Conservation (phyloP, 345 rosid species). For the Camelina neglecta region DNA sequence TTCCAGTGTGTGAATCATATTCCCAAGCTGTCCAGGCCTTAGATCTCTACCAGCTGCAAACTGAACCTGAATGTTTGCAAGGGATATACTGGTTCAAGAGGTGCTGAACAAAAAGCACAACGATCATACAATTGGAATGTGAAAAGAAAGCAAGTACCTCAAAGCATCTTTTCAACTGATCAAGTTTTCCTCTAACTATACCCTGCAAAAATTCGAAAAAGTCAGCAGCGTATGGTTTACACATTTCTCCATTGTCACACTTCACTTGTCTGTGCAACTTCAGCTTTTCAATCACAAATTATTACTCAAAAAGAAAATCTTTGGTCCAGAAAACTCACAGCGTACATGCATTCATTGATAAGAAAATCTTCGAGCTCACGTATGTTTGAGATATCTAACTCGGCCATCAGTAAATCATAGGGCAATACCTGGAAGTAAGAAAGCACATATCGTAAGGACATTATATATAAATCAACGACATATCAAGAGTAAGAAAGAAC, state of each 20-base stretch:
- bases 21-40: slow-evolving; percentile 88
- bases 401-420: slow-evolving; percentile 86
- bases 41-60: slow-evolving; percentile 95
- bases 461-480: neutral
- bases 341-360: slow-evolving; percentile 93
- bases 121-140: neutral
- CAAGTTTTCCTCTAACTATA: slow-evolving; percentile 6
- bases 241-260: slow-evolving; percentile 4
- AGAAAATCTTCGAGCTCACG: slow-evolving; percentile 98
- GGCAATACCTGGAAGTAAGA: slow-evolving; percentile 61
- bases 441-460: slow-evolving; percentile 20
- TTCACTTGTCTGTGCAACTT: neutral
- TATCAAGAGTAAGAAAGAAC: neutral
- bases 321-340: slow-evolving; percentile 57
- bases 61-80: slow-evolving; percentile 62
- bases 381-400: slow-evolving; percentile 80
- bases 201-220: too few relatives aligned
- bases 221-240: neutral
- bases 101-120: neutral
- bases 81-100: neutral
- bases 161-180: slow-evolving; percentile 14
- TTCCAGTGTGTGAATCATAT: slow-evolving; percentile 81
- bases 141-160: slow-evolving; percentile 52
- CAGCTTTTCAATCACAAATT: neutral
- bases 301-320: neutral